Conservation (phyloP, 2,329 filamentous ascomycete genomes). For the Talaromyces amestolkiae region DNA sequence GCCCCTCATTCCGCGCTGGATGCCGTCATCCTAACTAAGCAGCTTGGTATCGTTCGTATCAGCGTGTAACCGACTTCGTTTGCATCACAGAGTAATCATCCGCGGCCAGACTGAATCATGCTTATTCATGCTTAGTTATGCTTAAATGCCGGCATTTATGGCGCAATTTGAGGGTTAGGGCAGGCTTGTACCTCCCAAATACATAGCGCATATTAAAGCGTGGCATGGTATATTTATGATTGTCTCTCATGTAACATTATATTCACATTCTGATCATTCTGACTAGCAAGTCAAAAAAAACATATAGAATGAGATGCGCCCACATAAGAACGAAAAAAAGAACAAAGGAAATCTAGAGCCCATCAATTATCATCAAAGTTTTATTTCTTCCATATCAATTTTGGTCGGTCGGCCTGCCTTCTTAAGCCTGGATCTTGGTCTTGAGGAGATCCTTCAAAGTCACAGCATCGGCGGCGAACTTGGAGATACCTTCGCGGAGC, state of each 20-base stretch:
- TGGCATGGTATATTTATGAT: too few relatives aligned
- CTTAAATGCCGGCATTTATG: not conserved
- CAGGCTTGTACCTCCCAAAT: too few relatives aligned
- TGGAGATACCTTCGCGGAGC: constrained; percentile 98
- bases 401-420: too few relatives aligned
- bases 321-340: not conserved
- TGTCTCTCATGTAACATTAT: not conserved
- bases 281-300: not conserved
- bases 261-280: constrained; percentile 7
- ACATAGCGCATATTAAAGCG: too few relatives aligned
- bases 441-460: constrained; percentile 91
- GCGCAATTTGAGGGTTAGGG: not conserved
- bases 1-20: not conserved
- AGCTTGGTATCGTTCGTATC: not conserved
- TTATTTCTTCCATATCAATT: constrained; percentile 3
- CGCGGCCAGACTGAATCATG: not conserved
- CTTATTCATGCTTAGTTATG: not conserved
- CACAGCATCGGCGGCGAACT: constrained; percentile 93
- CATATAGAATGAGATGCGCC: not conserved
- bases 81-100: not conserved
- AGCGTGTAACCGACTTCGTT: not conserved
- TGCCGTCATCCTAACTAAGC: constrained; percentile 5
- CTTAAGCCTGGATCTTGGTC: constrained; percentile 68
- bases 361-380: constrained; percentile 13
- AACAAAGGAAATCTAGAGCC: constrained; percentile 4